Base-by-base conservation (phyloP, 2,329 filamentous ascomycete genomes). In the Cercospora janseana region DNA sequence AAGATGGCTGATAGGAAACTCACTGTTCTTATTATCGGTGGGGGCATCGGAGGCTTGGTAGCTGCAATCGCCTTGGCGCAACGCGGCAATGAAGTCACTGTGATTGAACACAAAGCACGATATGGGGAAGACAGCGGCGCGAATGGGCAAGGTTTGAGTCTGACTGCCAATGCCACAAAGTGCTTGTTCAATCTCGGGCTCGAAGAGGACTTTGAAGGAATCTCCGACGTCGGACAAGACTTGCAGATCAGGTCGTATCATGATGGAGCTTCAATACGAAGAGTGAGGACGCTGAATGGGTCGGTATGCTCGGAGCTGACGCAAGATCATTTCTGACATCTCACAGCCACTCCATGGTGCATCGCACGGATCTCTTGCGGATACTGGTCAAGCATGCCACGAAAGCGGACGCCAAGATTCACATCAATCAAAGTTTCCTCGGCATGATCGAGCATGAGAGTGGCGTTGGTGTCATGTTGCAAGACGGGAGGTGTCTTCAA, bases 11-110 rank as follows among this genome's bases (percentile, higher is more conserved):
- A 23, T 21, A n/a, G 35, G 10, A 32, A 26, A 6, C 6, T 66
- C 3, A 64, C 58, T 10, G 60, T 70, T 13, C 62, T 71, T 45
- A 55, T 71, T 47, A 62, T 65, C 12, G 69, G 68, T 8, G 67
- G 63, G 1, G 67, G 65, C 27, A 63, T 69, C 28, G 68, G 67
- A 15, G 66, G 66, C 20, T 65, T 63, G 20, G 62, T 61, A n/a
- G 52, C 60, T 28, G 68, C 68, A 4, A 67, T 67, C 60, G 68
- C 60, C 54, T 54, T 70, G 8, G 58, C 64, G 34, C 65, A 63
- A 58, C 51, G 49, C 31, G 62, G 63, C 6, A 64, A 67, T 31
- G 55, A 56, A 23, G 65, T 70, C 40, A 70, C 67, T 9, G 52
- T 70, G 40, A 62, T 69, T 47, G 67, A 70, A 38, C 65, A 67